Base-by-base conservation (phyloP, 257 asterid genomes). In the Solanum sejunctum region DNA sequence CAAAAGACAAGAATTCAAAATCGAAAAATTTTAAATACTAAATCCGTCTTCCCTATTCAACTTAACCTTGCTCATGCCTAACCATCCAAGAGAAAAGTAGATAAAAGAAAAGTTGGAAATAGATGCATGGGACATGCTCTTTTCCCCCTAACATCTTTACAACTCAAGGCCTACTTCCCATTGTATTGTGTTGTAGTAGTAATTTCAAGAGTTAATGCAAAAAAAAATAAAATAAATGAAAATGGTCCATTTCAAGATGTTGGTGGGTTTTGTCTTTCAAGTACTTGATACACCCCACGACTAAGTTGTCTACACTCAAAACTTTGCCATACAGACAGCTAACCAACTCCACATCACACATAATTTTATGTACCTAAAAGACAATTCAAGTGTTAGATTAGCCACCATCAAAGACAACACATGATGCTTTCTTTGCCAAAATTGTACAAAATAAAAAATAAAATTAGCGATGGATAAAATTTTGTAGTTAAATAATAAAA, bases 201-300 rank as follows among this genome's bases (percentile, higher is more conserved):
- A n/a, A 77, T 66, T 43, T 47, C 17, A 64, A 26, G 61, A 78
- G 81, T 84, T 70, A 85, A 80, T 85, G 86, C 70, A 69, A 51
- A 28, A 47, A 32, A 21, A 60, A 69, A 41, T 2, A 7, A 67
- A 23, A 26, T 0, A 69, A 41, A 41, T 1, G 11, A 3, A 82
- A 80, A 83, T 55, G 90, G 87, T 69, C 86, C 90, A 84, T 70
- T 57, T 84, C 89, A 83, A 88, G 7, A 80, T 72, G 89, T 84
- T 88, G 88, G 91, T 90, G 90, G 89, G 85, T 86, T 87, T 88
- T 86, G 89, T 90, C 90, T 81, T 49, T 23, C 78, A 26, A 85
- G 71, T 75, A 83, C 84, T 87, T 21, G 67, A 82, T 84, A 71
- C 73, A 56, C 54, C 67, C 83, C 82, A 82, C 80, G 88, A 88